A percentile compares a stretch with the other conserved stretches of the same genome.
These are phyloP conservation scores for Hortaea werneckii DNA, from an alignment of 2,329 filamentous ascomycete genomes.

Conservation along the genomic window DNA sequence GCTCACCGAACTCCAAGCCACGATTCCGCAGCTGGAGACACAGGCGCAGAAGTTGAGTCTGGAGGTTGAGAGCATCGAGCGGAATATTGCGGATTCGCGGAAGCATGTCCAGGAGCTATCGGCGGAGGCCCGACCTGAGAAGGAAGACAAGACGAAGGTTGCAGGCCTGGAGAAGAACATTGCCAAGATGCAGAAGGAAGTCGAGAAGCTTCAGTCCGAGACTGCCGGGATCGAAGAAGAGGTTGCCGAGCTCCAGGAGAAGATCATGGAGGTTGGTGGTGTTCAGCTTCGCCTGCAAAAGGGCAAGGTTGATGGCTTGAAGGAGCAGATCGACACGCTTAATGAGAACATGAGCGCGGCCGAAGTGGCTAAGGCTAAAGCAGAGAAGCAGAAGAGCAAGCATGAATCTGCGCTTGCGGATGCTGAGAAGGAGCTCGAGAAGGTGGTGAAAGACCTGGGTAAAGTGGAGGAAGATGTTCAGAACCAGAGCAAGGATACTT, in stretches of 20 bases:
- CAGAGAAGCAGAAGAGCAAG: conserved; percentile 83
- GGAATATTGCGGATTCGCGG: conserved; percentile 74
- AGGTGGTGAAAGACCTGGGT: conserved; percentile 61
- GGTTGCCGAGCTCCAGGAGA: conserved; percentile 85
- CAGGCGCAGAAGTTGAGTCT: conserved; percentile 83
- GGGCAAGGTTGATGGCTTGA: conserved; percentile 78
- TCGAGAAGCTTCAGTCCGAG: conserved; percentile 69
- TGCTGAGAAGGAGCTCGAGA: conserved; percentile 67
- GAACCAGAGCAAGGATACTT: conserved; percentile 65
- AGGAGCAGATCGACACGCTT: conserved; percentile 71
- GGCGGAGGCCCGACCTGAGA: conserved; percentile 69
- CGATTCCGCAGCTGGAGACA: conserved; percentile 77
- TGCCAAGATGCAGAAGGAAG: conserved; percentile 61
- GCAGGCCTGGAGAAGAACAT: conserved; percentile 69
- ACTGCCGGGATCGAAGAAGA: conserved; percentile 86
- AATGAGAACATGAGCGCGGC: conserved; percentile 75
- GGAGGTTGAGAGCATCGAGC: conserved; percentile 76
- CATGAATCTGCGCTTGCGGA: conserved; percentile 74
- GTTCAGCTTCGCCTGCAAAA: conserved; percentile 85
- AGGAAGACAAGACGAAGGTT: conserved; percentile 67
- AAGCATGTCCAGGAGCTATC: conserved; percentile 76
- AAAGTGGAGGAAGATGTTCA: conserved; percentile 68
- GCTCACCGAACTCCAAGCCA: conserved; percentile 60
- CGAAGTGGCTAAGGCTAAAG: conserved; percentile 82
- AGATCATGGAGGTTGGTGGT: conserved; percentile 97